Conservation (phyloP, 148 eudicot genomes). For the Vaccinium vitisidaea region DNA sequence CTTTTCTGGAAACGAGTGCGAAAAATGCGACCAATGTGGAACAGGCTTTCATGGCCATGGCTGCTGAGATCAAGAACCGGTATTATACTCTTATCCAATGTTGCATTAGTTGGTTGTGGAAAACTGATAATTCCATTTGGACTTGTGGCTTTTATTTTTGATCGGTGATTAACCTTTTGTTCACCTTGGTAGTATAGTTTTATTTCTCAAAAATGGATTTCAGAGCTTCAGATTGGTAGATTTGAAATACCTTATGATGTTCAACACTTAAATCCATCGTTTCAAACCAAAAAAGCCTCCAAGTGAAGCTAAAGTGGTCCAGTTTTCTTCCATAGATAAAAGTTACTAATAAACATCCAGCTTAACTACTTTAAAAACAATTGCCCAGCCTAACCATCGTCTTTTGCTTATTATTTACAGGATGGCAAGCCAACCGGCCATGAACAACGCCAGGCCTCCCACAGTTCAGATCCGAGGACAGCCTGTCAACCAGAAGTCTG, state of each 20-base stretch:
- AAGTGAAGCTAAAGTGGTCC: not conserved
- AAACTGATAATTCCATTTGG: not conserved
- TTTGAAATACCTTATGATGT: not conserved
- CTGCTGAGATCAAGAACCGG: constrained; percentile 26
- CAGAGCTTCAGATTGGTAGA: not conserved
- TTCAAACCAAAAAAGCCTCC: not conserved
- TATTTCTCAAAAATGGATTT: too few relatives aligned
- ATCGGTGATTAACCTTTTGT: too few relatives aligned
- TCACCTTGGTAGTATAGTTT: not conserved
- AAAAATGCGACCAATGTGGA: constrained; percentile 22
- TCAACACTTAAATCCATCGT: not conserved
- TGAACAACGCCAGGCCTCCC: constrained; percentile 53
- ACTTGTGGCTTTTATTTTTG: not conserved
- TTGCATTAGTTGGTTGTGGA: not conserved
- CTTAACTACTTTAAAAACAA: not conserved
- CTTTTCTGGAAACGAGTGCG: constrained; percentile 28
- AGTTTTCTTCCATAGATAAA: too few relatives aligned
- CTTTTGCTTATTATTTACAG: constrained; percentile 23
- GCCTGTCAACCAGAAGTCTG: constrained; percentile 60
- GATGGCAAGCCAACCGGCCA: constrained; percentile 67
- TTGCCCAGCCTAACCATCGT: not conserved
- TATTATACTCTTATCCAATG: not conserved
- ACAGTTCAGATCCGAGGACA: constrained; percentile 73
- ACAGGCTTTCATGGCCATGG: constrained; percentile 26
- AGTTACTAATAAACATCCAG: too few relatives aligned